phyloP scores from a whole-genome alignment of 2,329 filamentous ascomycete species.

The Claviceps monticola region DNA sequence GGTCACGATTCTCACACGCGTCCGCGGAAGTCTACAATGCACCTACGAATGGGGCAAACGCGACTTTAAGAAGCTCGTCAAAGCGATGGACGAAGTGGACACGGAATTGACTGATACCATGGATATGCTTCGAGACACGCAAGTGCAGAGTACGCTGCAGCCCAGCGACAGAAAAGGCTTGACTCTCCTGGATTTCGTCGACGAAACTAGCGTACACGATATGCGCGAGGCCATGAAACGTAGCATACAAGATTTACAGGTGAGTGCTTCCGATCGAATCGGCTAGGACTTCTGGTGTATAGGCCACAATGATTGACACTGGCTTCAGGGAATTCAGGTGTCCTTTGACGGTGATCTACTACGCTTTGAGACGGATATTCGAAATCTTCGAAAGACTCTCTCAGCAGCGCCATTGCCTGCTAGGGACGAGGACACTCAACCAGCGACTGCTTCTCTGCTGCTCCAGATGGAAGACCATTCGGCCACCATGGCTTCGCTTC shows the following conservation, averaged over 20 bases:
- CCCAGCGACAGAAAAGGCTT: conserved; percentile 44
- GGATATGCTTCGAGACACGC: conserved; percentile 46
- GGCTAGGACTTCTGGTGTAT: too few species aligned
- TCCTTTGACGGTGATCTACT: conserved; percentile 65
- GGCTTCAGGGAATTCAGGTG: conserved; percentile 42
- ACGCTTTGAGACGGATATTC: conserved; percentile 62
- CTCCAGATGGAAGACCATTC: conserved; percentile 57
- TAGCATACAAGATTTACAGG: conserved; percentile 58
- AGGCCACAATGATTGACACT: neutral
- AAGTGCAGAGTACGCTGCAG: conserved; percentile 50
- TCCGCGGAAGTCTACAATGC: conserved; percentile 36
- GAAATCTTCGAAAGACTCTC: conserved; percentile 46
- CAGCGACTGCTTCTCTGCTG: conserved; percentile 38
- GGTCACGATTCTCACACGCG: conserved; percentile 33
- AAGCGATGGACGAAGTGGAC: conserved; percentile 53
- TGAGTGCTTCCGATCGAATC: conserved; percentile 16
- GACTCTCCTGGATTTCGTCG: conserved; percentile 62
- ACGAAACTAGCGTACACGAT: conserved; percentile 53
- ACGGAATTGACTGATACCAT: conserved; percentile 52
- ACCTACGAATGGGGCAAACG: conserved; percentile 44
- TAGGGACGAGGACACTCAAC: conserved; percentile 19
- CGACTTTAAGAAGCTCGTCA: conserved; percentile 48
- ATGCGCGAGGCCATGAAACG: conserved; percentile 54
- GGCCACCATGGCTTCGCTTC: conserved; percentile 65
- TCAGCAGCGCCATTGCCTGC: conserved; percentile 23